Percentiles rank a stretch among this genome's conserved stretches.
Conservation (phyloP, 2,329 filamentous ascomycete genomes). For the Chaetomium olivaceum region DNA sequence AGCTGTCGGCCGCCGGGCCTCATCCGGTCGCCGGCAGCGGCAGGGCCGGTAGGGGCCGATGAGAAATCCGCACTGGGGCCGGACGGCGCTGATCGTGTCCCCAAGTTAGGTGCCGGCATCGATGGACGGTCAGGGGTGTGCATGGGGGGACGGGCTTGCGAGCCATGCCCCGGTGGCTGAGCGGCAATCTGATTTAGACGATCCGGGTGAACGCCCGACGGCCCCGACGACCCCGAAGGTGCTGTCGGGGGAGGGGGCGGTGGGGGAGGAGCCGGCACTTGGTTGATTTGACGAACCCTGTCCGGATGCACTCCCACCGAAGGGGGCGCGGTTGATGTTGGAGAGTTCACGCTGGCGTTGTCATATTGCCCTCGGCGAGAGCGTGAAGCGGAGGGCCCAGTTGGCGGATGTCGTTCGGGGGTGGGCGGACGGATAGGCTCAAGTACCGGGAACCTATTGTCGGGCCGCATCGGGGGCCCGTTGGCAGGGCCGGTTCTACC, state of each 20-base stretch:
- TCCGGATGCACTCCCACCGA: slow-evolving; percentile 43
- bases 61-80: slow-evolving; percentile 36
- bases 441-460: slow-evolving; percentile 44
- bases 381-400: slow-evolving; percentile 54
- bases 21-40: slow-evolving; percentile 42
- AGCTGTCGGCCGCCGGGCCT: slow-evolving; percentile 52
- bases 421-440: slow-evolving; percentile 48
- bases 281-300: slow-evolving; percentile 44
- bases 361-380: slow-evolving; percentile 50
- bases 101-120: slow-evolving; percentile 25
- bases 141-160: slow-evolving; percentile 30
- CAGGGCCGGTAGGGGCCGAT: slow-evolving; percentile 37
- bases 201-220: slow-evolving; percentile 51
- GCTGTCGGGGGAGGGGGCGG: slow-evolving; percentile 29
- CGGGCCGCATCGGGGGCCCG: slow-evolving; percentile 43
- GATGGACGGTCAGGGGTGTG: slow-evolving; percentile 35
- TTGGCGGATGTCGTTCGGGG: slow-evolving; percentile 55
- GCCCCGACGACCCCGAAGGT: slow-evolving; percentile 31
- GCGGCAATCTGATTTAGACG: slow-evolving; percentile 50
- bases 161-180: slow-evolving; percentile 29
- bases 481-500: slow-evolving; percentile 38
- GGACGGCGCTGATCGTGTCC: slow-evolving; percentile 36
- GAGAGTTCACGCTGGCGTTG: slow-evolving; percentile 27
- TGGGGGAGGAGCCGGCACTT: slow-evolving; percentile 22
- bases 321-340: slow-evolving; percentile 28